These are phyloP conservation scores for Pseudogymnoascus destructans DNA, from an alignment of 2,329 filamentous ascomycete genomes.

Conservation along the genomic window DNA sequence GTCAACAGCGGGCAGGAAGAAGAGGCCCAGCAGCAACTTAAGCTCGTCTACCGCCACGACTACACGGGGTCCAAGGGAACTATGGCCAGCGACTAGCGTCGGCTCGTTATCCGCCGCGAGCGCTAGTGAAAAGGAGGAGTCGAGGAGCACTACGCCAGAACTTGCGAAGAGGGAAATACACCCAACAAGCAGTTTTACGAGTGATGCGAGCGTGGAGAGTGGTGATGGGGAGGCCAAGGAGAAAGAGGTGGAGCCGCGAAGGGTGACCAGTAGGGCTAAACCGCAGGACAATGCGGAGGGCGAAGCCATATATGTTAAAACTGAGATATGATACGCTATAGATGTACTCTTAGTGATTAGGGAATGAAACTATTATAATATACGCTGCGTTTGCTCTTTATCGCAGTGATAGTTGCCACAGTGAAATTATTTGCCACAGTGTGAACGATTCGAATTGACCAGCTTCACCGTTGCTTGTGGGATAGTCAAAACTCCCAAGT, in stretches of 20 bases:
- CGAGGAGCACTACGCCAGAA: not conserved
- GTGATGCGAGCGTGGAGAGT: not conserved
- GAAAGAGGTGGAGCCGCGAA: not conserved
- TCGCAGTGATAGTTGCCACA: not conserved
- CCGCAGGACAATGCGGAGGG: not conserved
- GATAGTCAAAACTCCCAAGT: not conserved
- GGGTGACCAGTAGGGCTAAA: not conserved
- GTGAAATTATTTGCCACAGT: not conserved
- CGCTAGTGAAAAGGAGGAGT: not conserved
- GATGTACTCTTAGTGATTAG: slow-evolving; percentile 2
- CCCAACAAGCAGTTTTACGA: not conserved
- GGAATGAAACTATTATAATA: not conserved
- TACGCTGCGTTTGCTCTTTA: not conserved
- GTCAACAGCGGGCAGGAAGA: not conserved
- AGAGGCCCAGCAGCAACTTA: slow-evolving; percentile 4
- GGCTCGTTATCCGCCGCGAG: not conserved
- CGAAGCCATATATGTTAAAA: not conserved
- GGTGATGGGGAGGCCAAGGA: not conserved
- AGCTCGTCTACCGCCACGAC: not conserved
- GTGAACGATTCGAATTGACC: not conserved
- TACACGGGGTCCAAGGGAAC: not conserved
- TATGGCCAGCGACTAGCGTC: not conserved
- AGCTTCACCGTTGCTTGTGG: not conserved
- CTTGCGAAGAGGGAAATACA: not conserved
- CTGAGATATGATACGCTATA: slow-evolving; percentile 5